Conservation (phyloP, 495 filamentous ascomycete species). For the Aspergillus bertholletiae region DNA sequence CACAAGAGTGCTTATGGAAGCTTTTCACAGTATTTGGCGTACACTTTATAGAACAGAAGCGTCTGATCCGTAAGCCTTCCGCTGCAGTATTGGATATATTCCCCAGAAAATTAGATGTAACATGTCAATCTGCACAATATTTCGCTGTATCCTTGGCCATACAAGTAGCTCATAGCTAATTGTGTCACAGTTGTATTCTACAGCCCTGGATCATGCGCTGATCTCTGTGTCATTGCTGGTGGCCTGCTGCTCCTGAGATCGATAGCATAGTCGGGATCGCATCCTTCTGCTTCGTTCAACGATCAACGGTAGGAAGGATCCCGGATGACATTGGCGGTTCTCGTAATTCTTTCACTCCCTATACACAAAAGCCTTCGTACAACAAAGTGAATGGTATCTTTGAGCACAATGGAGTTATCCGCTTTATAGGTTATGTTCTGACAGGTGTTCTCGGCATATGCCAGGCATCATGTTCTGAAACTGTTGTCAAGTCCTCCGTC, state of each 20-base stretch:
- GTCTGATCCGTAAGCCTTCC: slow-evolving; percentile 26
- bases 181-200: slow-evolving; percentile 51
- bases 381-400: too few species aligned
- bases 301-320: slow-evolving; percentile 40
- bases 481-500: too few species aligned
- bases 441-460: too few species aligned
- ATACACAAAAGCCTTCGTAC: too few species aligned
- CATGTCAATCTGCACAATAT: slow-evolving; percentile 11
- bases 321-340: slow-evolving; percentile 25
- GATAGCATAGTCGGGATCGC: slow-evolving; percentile 48
- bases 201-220: slow-evolving; percentile 51
- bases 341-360: not conserved
- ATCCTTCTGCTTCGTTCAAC: slow-evolving; percentile 46
- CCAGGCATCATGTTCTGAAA: too few species aligned
- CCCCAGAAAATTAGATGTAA: slow-evolving; percentile 35
- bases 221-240: slow-evolving; percentile 8
- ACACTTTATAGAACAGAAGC: slow-evolving; percentile 26
- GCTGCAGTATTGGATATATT: slow-evolving; percentile 18
- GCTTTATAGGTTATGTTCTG: too few species aligned
- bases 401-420: too few species aligned
- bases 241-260: slow-evolving; percentile 47
- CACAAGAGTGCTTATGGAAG: slow-evolving; percentile 24
- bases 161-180: slow-evolving; percentile 52
- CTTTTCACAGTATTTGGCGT: slow-evolving; percentile 15
- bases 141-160: slow-evolving; percentile 1